Evolutionary conservation across 192 early-diverging fungal genomes (phyloP).

Genomic region (Coemansia sp.): DNA sequence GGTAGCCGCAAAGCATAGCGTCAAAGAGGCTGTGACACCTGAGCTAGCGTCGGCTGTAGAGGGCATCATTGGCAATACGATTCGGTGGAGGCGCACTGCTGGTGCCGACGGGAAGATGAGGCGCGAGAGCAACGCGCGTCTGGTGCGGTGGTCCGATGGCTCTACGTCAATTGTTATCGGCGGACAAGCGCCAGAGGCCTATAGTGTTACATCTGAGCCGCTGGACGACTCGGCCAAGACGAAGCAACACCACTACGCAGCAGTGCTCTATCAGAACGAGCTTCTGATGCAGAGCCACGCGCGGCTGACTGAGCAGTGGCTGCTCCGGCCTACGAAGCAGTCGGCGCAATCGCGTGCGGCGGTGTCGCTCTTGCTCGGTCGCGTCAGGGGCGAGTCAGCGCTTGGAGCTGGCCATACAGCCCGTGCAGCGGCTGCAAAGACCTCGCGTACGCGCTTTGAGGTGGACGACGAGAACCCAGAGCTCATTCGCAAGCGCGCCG

Average conservation of each 20-base stretch:
- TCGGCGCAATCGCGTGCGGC: conserved; percentile 32
- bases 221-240: conserved; percentile 19
- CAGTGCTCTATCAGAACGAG: conserved; percentile 32
- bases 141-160: conserved; percentile 58
- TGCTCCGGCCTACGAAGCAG: conserved; percentile 29
- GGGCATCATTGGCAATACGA: conserved; percentile 44
- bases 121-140: conserved; percentile 51
- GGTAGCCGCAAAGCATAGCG: conserved; percentile 32
- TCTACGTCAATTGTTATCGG: conserved; percentile 47
- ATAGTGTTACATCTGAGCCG: conserved; percentile 33
- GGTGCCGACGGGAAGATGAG: neutral
- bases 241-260: conserved; percentile 36
- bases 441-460: conserved; percentile 42
- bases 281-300: conserved; percentile 48
- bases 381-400: conserved; percentile 5
- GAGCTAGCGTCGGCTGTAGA: conserved; percentile 48
- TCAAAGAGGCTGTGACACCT: conserved; percentile 32
- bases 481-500: conserved; percentile 36
- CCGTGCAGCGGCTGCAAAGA: conserved; percentile 17
- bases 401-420: conserved; percentile 2
- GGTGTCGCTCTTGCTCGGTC: conserved; percentile 16
- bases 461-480: conserved; percentile 50
- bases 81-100: conserved; percentile 40
- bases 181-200: conserved; percentile 28
- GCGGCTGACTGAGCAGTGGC: conserved; percentile 46